Evolutionary conservation across 2,329 filamentous ascomycete genomes (phyloP).

Genomic region (Onygena corvina): DNA sequence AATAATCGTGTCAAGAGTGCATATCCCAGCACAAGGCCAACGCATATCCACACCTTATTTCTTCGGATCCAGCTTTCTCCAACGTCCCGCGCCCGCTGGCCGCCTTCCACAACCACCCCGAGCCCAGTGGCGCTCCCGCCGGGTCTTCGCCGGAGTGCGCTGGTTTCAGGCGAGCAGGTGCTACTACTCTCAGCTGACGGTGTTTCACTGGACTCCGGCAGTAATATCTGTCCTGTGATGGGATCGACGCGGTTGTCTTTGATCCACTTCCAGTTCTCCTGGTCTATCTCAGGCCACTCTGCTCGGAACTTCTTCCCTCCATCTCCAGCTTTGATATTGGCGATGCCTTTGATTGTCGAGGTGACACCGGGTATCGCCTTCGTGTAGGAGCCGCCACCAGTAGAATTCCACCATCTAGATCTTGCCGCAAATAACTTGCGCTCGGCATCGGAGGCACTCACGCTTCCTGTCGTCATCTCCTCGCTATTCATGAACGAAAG

Average conservation of each 20-base stretch:
- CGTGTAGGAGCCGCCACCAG: conserved; percentile 64
- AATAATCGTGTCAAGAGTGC: conserved; percentile 68
- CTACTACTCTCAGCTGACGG: conserved; percentile 23
- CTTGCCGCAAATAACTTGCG: conserved; percentile 63
- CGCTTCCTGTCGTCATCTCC: conserved; percentile 92
- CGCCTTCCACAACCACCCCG: conserved; percentile 62
- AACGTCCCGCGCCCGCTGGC: conserved; percentile 61
- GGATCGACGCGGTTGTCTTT: conserved; percentile 67
- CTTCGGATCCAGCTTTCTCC: conserved; percentile 70
- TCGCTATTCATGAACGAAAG: conserved; percentile 97
- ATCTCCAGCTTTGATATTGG: conserved; percentile 73
- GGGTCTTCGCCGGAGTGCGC: conserved; percentile 52
- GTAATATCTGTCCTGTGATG: conserved; percentile 54
- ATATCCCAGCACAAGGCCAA: conserved; percentile 64
- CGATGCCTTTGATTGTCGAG: conserved; percentile 55
- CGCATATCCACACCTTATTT: conserved; percentile 64
- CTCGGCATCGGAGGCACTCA: conserved; percentile 65
- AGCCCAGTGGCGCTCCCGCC: conserved; percentile 43
- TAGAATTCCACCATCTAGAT: conserved; percentile 93
- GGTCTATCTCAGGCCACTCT: conserved; percentile 83
- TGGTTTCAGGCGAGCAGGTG: conserved; percentile 50
- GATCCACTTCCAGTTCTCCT: conserved; percentile 89
- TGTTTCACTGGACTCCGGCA: conserved; percentile 43
- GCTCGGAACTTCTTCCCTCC: conserved; percentile 78
- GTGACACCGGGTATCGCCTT: conserved; percentile 40